A percentile compares a stretch with the other conserved stretches of the same genome.
Evolutionary conservation across 805 yeast genomes (phyloP).

Genomic region (Zygosaccharomyces kombuchaensis): DNA sequence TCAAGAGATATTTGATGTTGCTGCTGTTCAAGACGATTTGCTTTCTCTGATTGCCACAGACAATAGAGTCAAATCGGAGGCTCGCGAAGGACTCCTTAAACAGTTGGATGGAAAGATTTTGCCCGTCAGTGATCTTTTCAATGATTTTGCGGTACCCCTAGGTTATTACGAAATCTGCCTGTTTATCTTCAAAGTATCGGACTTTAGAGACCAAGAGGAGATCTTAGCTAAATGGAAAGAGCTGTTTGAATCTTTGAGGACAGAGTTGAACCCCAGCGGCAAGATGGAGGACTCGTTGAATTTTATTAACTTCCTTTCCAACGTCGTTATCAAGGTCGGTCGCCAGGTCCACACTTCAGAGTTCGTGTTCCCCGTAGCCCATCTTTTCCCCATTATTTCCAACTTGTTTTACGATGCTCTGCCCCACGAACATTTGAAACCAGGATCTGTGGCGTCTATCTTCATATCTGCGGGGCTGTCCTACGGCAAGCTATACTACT

Average conservation of each 20-base stretch:
- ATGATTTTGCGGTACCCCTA: slow-evolving; percentile 80
- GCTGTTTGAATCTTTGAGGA: slow-evolving; percentile 50
- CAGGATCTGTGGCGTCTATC: slow-evolving; percentile 57
- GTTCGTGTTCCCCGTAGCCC: slow-evolving; percentile 73
- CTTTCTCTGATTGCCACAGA: slow-evolving; percentile 47
- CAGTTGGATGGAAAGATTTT: slow-evolving; percentile 61
- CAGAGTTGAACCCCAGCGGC: slow-evolving; percentile 28
- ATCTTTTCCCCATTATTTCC: slow-evolving; percentile 61
- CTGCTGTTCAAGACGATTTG: slow-evolving; percentile 66
- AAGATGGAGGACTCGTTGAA: slow-evolving; percentile 29
- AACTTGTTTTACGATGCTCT: slow-evolving; percentile 46
- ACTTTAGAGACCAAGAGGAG: slow-evolving; percentile 79
- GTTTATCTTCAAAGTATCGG: slow-evolving; percentile 74
- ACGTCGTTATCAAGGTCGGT: slow-evolving; percentile 48
- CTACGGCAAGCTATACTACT: slow-evolving; percentile 60
- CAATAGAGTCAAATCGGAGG: slow-evolving; percentile 40
- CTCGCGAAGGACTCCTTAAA: slow-evolving; percentile 47
- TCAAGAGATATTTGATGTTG: slow-evolving; percentile 79
- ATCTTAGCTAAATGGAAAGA: slow-evolving; percentile 77
- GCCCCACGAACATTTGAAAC: slow-evolving; percentile 38
- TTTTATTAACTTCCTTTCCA: slow-evolving; percentile 38
- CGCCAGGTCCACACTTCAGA: slow-evolving; percentile 63
- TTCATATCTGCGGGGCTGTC: slow-evolving; percentile 62
- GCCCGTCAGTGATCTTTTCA: slow-evolving; percentile 73
- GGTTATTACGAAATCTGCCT: slow-evolving; percentile 83